Evolutionary conservation across 1,284 basidiomycete genomes (phyloP), one percentile per base, ranked within the genome.

Genomic region (Pulchroboletus neoregius): DNA sequence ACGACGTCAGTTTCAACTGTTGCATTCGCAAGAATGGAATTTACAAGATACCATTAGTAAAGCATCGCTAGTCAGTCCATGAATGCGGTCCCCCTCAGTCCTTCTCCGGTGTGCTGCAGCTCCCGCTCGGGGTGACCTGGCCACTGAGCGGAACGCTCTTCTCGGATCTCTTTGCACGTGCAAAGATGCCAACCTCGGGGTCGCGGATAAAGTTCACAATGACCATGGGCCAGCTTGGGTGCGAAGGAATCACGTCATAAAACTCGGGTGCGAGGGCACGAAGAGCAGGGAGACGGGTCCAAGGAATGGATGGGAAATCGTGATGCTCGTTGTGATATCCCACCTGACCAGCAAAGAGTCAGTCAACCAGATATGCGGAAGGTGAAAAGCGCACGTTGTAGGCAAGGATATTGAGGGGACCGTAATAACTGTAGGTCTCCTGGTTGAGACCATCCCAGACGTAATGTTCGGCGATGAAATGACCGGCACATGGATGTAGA

Each of bases 281-380:
- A 13, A 99, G 79, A 8, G 82, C 77, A 0, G 94, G 92, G 0
- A 99, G 78, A n/a, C 89, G 81, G 8, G 93, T 97, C 95, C 95
- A 99, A 0, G 96, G 80, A 1, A 99, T 73, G 2, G 91, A 93
- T 7, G 95, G 94, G 70, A 99, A 99, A 69, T 99, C 95, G 71
- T 99, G 95, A 68, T 99, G 95, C 65, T 99, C 95, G 69, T 98
- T 97, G 67, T 98, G 95, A 66, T 97, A 98, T 36, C 95, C 95
- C 48, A 97, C 90, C 86, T 91, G 54, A n/a, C 43, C 7, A 12
- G 13, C 8, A 36, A 37, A n/a, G 11, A 35, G 13, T 45, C 31
- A 41, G 16, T 34, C 28, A 40, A 23, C 20, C 8, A 18, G 24
- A 47, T 13, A 32, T 35, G 28, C 2, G 6, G 9, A 41, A 45